Conservation (phyloP, 2,329 filamentous ascomycete genomes). For the Epichloe aotearoae region DNA sequence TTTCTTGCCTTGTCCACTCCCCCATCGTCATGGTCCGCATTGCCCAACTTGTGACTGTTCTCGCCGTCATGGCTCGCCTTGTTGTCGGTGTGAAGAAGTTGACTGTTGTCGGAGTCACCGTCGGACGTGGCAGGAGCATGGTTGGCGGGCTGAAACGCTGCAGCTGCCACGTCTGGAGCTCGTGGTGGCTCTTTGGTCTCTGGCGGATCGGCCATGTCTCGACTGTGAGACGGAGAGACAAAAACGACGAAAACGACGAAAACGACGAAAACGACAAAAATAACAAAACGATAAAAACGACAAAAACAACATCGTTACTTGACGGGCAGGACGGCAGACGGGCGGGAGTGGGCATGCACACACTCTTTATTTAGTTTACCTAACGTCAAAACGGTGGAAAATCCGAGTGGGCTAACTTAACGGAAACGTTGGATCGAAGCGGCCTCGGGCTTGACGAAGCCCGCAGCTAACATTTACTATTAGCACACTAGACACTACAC, state of each 20-base stretch:
- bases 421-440: not conserved
- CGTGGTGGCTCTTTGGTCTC: conserved; percentile 15
- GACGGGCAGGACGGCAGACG: not conserved
- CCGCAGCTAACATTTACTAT: not conserved
- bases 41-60: conserved; percentile 7
- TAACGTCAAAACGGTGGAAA: not conserved
- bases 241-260: too few species aligned
- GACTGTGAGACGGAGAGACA: not conserved
- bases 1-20: not conserved
- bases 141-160: conserved; percentile 14
- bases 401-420: not conserved
- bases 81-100: not conserved
- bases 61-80: not conserved
- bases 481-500: not conserved
- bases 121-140: not conserved
- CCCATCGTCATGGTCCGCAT: conserved; percentile 5
- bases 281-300: too few species aligned
- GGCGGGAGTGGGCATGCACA: not conserved
- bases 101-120: not conserved
- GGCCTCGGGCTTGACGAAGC: not conserved
- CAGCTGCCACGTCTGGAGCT: conserved; percentile 16
- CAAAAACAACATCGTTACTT: too few species aligned
- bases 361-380: not conserved
- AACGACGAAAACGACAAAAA: not conserved
- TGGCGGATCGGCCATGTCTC: conserved; percentile 14